Base-by-base conservation (phyloP, 1,284 basidiomycete species). In the Ustilago nuda region DNA sequence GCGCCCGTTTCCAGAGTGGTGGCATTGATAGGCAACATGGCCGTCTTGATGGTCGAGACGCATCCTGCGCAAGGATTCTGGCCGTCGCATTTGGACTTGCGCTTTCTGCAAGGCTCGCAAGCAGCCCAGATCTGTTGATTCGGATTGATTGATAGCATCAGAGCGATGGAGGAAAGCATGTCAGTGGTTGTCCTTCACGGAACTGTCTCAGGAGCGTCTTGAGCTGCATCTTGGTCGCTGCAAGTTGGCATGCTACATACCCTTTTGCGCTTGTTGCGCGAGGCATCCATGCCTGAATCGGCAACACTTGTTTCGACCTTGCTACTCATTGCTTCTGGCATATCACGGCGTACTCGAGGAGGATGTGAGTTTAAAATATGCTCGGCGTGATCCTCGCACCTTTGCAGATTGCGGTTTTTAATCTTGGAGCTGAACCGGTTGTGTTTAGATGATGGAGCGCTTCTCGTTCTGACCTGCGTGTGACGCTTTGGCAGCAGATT, bases 21-120 rank as follows among this genome's bases (percentile, higher is more conserved):
- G 45, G 72, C 65, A 19, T 74, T 71, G 59, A 74, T 62, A 2
- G 71, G 68, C 27, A 70, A 57, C 70, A 67, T 72, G 13, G 71
- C 64, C 5, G 69, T 68, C 56, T 69, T 78, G 65, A 72, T 71
- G 53, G 76, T 79, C 35, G 65, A 53, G 43, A 81, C 8, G 66
- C 79, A 81, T 56, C 67, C 67, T n/a, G 23, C 59, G 66, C 79
- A 81, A 3, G 79, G 79, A 32, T 64, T 72, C 43, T 76, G 69
- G 32, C 79, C 79, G 51, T 79, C 72, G 37, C 79, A 81, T 36
- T 76, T 77, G 27, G 78, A 76, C 41, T 81, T 81, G 63, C 78
- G 72, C 56, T 73, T 79, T 37, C 79, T 58, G 46, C 79, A 81
- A 4, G 66, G 70, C 55, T 81, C 79, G 59, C 79, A 81, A 19